Evolutionary conservation across 768 basidiomycete species (phyloP), one percentile per base, ranked within the genome.

Genomic region (Tulasnella sp.): DNA sequence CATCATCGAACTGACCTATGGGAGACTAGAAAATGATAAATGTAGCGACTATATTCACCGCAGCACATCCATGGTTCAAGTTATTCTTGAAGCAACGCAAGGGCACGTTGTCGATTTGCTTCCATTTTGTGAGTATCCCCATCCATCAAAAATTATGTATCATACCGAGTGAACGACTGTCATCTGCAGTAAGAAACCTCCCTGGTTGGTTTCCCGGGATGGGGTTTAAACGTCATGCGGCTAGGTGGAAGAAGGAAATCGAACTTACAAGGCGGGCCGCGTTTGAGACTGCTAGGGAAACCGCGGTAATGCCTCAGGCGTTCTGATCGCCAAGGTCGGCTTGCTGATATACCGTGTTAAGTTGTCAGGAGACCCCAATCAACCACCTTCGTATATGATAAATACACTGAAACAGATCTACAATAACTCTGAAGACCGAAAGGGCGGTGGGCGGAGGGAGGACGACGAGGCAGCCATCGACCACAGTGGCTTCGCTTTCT

Each of bases 141-240:
- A 48, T 34, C 34, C 2, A 7, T 9, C 60, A n/a, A 31, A 8
- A 7, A 4, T 18, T 64, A 24, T 48, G 22, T 1, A 16, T 46
- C 16, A 22, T 34, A 2, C 16, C n/a, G 6, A 18, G 31, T 16
- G 20, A 14, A 31, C 1, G 1, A 22, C n/a, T 0, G 31, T 76
- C 44, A 41, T 28, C n/a, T 28, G 44, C 2, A 78, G 77, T 78
- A 20, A 14, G 24, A 60, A 69, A 78, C 20, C 34, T 78, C 41
- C 77, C 77, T 14, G 3, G 6, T 1, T 78, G 77, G 77, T 18
- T 78, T 1, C 77, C 54, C 24, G 77, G 77, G 8, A 28, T 58
- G 28, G 16, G 34, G 46, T 78, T 78, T 40, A 78, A 78, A 18
- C 77, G 34, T 2, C 34, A 58, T 41, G 77, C 77, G 3, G 58